Evolutionary conservation across 371 early-diverging fungal genomes (phyloP).

Genomic region (Chytridium lagenaria): DNA sequence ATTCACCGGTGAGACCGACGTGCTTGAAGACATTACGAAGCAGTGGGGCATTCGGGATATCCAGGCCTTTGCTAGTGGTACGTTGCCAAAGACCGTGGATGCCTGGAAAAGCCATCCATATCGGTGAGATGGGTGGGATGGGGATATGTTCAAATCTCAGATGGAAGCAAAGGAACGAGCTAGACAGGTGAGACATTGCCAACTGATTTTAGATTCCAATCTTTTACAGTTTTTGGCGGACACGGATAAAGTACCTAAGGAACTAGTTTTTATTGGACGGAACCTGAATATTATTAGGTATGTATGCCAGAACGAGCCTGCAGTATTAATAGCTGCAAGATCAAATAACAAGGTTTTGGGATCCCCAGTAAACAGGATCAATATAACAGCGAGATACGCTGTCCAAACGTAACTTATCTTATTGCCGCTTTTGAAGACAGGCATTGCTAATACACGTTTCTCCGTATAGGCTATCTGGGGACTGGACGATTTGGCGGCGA

Average conservation of each 20-base stretch:
- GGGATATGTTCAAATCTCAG: constrained; percentile 73
- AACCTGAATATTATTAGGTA: constrained; percentile 74
- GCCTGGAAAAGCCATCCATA: constrained; percentile 56
- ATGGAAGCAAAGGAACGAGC: constrained; percentile 73
- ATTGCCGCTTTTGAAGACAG: too few relatives aligned
- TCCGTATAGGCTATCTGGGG: constrained; percentile 40
- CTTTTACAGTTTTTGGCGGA: constrained; percentile 69
- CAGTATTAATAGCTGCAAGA: too few relatives aligned
- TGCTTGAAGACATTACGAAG: constrained; percentile 66
- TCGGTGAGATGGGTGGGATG: constrained; percentile 37
- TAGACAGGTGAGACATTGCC: constrained; percentile 12
- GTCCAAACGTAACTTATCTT: constrained; percentile 58
- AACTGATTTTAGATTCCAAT: background rate
- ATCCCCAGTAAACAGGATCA: constrained; percentile 87
- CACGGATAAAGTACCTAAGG: constrained; percentile 78
- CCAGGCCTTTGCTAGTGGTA: constrained; percentile 82
- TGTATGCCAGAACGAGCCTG: too few relatives aligned
- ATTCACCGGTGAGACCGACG: constrained; percentile 71
- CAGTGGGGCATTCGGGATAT: constrained; percentile 87
- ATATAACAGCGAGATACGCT: constrained; percentile 86
- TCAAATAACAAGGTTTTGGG: constrained; percentile 85
- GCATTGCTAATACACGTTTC: constrained; percentile 31
- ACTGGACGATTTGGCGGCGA: constrained; percentile 44
- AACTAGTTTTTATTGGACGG: constrained; percentile 87
- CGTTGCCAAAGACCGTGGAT: constrained; percentile 79